These are phyloP conservation scores for Endothia cerciana DNA, from an alignment of 2,329 filamentous ascomycete species.

Conservation along the genomic window DNA sequence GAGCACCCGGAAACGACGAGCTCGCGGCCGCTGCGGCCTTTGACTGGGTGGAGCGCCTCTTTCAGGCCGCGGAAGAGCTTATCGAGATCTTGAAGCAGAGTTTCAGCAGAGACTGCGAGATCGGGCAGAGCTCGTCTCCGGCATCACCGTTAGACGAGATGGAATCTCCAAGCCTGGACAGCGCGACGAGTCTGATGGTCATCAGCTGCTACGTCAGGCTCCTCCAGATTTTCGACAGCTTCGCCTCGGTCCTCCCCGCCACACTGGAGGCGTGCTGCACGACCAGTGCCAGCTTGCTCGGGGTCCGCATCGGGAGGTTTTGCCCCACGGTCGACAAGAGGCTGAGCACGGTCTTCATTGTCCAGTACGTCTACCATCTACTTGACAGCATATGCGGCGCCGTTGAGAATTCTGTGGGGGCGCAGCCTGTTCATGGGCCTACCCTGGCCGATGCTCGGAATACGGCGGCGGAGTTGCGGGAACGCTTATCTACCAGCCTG, in stretches of 20 bases:
- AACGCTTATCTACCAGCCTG: not conserved
- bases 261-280: not conserved
- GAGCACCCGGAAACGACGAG: not conserved
- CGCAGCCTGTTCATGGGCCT: not conserved
- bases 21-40: not conserved
- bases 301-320: slow-evolving; percentile 10
- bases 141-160: not conserved
- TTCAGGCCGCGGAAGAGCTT: slow-evolving; percentile 5
- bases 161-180: not conserved
- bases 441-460: slow-evolving; percentile 7
- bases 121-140: not conserved
- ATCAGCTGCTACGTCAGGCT: slow-evolving; percentile 9
- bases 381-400: slow-evolving; percentile 4
- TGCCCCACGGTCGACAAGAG: slow-evolving; percentile 9
- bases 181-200: slow-evolving; percentile 11
- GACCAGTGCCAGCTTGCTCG: not conserved
- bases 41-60: slow-evolving; percentile 12
- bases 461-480: not conserved
- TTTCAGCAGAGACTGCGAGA: not conserved
- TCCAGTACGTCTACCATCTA: slow-evolving; percentile 1
- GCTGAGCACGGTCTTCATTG: not conserved
- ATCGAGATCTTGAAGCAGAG: slow-evolving; percentile 8
- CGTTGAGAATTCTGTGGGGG: not conserved
- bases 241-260: slow-evolving; percentile 5
- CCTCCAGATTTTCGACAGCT: slow-evolving; percentile 9